These are phyloP conservation scores for Sarocladiaceae sp. DNA, from an alignment of 2,329 filamentous ascomycete species.

Conservation along the genomic window DNA sequence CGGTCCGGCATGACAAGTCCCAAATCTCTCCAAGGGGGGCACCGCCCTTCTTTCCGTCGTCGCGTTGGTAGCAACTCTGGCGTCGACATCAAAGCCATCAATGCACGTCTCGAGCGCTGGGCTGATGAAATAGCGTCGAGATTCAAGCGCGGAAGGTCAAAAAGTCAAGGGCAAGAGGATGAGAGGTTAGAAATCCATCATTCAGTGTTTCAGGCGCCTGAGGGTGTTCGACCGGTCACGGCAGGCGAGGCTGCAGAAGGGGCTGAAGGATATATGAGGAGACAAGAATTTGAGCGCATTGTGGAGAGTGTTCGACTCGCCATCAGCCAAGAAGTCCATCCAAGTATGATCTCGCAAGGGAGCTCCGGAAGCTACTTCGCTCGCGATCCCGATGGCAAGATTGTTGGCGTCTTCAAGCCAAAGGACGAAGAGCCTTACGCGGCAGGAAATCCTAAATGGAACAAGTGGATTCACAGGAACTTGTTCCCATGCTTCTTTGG, in stretches of 20 bases:
- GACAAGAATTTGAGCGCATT: slow-evolving; percentile 77
- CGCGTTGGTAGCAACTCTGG: slow-evolving; percentile 70
- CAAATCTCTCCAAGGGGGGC: slow-evolving; percentile 29
- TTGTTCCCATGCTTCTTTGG: slow-evolving; percentile 97
- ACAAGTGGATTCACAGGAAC: slow-evolving; percentile 98
- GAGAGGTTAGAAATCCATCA: slow-evolving; percentile 94
- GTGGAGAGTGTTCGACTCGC: slow-evolving; percentile 87
- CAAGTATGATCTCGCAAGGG: slow-evolving; percentile 93
- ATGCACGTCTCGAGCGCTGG: slow-evolving; percentile 91
- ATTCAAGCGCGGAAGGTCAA: slow-evolving; percentile 82
- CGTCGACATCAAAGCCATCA: slow-evolving; percentile 97
- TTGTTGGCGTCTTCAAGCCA: slow-evolving; percentile 96
- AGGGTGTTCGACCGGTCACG: slow-evolving; percentile 77
- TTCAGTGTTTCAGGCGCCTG: slow-evolving; percentile 91
- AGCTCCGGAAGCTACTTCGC: slow-evolving; percentile 99
- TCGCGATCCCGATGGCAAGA: slow-evolving; percentile 83
- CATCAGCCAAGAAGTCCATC: slow-evolving; percentile 87
- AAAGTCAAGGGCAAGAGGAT: slow-evolving; percentile 68
- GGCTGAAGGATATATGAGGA: slow-evolving; percentile 67
- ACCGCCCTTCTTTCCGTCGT: slow-evolving; percentile 38
- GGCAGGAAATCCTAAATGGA: slow-evolving; percentile 97
- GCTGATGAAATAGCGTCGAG: slow-evolving; percentile 96
- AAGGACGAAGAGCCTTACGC: slow-evolving; percentile 99
- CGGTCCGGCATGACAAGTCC: slow-evolving; percentile 58
- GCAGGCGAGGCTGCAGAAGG: slow-evolving; percentile 64